Evolutionary conservation across 805 yeast species (phyloP), one percentile per base, ranked within the genome.

Genomic region (Saccharomycopsis sp.): DNA sequence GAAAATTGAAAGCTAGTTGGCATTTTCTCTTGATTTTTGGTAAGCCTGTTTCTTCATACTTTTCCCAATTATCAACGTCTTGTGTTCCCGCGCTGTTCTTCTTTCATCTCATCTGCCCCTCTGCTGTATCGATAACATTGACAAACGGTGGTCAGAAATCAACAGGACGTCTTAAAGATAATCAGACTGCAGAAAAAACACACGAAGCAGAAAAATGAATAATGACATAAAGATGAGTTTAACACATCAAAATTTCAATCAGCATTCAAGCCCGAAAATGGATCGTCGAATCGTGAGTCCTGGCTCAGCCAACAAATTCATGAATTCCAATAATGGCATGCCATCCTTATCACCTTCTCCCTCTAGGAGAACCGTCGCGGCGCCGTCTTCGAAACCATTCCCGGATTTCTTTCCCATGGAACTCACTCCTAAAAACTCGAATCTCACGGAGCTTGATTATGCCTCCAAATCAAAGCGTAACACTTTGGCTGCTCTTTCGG

Each of bases 371-470:
- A 29, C 37, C 5, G 12, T 29, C 9, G 48, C 21, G 4, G 21
- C 48, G 16, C 21, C 21, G 4, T 18, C 52, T 18, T 52, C 40
- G 9, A 55, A 58, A 29, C 61, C 61, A 12, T 60, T 54, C 23
- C 61, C 61, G 7, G 58, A 55, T n/a, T 40, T 24, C 18, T 57
- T 57, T 29, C 59, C 61, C 3, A 53, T 51, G 9, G 58, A 52
- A 15, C 50, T 57, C 34, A 50, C 58, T 12, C 61, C 63, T 1
- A 21, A 23, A 5, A 57, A 57, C 34, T 54, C 54, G 14, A 60
- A 54, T 24, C 20, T 54, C 9, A n/a, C 23, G 16, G 54, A 40
- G 15, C 41, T 60, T 15, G 62, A 59, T 37, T 51, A 56, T 37
- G 56, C 57, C 20, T 34, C 52, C 14, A 56, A 52, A 40, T 24